phyloP scores from a whole-genome alignment of 2,329 filamentous ascomycete species.

The Myriosclerotinia duriaeana region DNA sequence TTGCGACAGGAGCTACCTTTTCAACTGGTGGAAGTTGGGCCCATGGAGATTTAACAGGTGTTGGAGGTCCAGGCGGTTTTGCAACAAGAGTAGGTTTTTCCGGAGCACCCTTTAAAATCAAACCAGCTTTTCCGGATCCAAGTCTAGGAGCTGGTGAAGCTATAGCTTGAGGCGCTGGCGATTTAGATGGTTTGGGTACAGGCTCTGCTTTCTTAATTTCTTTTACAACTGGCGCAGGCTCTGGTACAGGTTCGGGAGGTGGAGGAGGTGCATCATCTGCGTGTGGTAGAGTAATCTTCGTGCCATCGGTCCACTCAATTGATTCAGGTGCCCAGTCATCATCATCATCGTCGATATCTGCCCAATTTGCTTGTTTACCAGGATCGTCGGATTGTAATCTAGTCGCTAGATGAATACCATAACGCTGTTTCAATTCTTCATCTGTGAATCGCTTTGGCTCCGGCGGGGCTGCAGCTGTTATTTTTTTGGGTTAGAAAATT shows the following conservation, averaged over 20 bases:
- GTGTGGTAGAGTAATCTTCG: conserved; percentile 72
- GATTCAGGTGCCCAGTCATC: conserved; percentile 84
- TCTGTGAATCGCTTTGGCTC: conserved; percentile 82
- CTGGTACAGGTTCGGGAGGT: conserved; percentile 35
- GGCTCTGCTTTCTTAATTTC: conserved; percentile 32
- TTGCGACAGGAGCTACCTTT: conserved; percentile 67
- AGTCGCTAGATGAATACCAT: conserved; percentile 81
- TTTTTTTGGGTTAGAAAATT: conserved; percentile 32
- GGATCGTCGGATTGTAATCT: conserved; percentile 73
- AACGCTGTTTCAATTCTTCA: conserved; percentile 79
- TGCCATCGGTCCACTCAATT: conserved; percentile 86
- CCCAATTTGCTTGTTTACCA: conserved; percentile 79
- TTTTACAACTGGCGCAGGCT: conserved; percentile 33
- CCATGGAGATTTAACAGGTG: conserved; percentile 88
- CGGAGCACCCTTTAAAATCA: conserved; percentile 64
- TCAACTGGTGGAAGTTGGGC: conserved; percentile 82
- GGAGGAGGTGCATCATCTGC: conserved; percentile 50
- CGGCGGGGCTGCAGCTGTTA: conserved; percentile 58
- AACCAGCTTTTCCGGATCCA: conserved; percentile 50
- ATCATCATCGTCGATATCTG: conserved; percentile 84
- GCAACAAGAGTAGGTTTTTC: conserved; percentile 73
- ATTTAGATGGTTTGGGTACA: conserved; percentile 35
- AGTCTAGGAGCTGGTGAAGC: conserved; percentile 38
- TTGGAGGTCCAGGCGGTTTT: conserved; percentile 65
- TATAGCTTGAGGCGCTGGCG: conserved; percentile 38